Conservation (phyloP, 805 yeast genomes). For the Yamadazyma kitorensis region DNA sequence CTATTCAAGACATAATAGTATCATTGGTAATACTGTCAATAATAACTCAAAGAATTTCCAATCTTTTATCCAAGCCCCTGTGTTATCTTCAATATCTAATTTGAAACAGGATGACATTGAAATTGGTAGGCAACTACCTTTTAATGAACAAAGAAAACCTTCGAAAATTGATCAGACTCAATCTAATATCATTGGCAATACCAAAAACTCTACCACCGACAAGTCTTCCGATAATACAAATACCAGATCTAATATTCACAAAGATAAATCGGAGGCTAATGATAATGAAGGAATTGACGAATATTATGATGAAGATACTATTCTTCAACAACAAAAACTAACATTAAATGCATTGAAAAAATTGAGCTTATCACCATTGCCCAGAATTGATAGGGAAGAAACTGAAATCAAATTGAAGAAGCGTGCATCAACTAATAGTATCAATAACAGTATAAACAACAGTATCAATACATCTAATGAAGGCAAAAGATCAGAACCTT, state of each 20-base stretch:
- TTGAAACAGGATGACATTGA: conserved; percentile 30
- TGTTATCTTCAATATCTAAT: conserved; percentile 35
- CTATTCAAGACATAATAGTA: conserved; percentile 13
- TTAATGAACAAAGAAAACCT: conserved; percentile 24
- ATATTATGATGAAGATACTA: conserved; percentile 31
- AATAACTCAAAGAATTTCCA: conserved; percentile 37
- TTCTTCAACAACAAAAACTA: conserved; percentile 39
- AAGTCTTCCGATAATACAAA: conserved; percentile 1
- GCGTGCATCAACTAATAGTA: conserved; percentile 2
- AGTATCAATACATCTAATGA: no score
- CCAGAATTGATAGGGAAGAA: conserved; percentile 28
- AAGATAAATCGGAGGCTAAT: conserved; percentile 1
- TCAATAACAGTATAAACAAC: neutral
- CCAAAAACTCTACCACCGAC: neutral
- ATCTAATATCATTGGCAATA: conserved; percentile 4
- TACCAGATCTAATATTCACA: neutral
- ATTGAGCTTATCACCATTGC: conserved; percentile 40
- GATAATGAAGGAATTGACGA: conserved; percentile 15
- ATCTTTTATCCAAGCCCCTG: conserved; percentile 46
- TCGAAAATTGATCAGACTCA: conserved; percentile 3
- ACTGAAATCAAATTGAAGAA: conserved; percentile 7
- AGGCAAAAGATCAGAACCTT: conserved; percentile 24
- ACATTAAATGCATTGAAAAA: conserved; percentile 44
- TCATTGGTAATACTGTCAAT: conserved; percentile 20
- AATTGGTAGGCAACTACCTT: conserved; percentile 43